Evolutionary conservation across 2,329 filamentous ascomycete species (phyloP).

Genomic region (Aspergillus felis): DNA sequence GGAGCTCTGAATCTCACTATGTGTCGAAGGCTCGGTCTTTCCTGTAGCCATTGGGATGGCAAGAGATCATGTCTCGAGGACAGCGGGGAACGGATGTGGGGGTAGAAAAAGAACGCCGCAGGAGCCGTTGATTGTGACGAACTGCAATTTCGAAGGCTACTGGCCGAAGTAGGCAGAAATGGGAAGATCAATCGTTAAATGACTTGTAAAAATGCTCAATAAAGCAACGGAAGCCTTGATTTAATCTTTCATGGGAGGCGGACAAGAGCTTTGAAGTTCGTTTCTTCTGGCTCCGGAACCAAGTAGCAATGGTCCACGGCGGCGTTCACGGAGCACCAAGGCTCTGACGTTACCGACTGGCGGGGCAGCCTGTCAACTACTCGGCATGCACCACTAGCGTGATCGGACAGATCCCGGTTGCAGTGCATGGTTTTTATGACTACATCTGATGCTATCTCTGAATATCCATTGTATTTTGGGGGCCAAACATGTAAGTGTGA

Average conservation of each 20-base stretch:
- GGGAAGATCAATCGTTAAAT: not conserved
- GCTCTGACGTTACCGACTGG: conserved; percentile 4
- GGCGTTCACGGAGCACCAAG: not conserved
- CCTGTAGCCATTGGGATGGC: conserved; percentile 38
- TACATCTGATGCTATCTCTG: not conserved
- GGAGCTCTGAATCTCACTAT: conserved; percentile 25
- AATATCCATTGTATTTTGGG: not conserved
- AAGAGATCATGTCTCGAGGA: conserved; percentile 30
- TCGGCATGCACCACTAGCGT: not conserved
- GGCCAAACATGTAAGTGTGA: not conserved
- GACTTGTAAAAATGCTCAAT: not conserved
- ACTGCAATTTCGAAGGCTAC: not conserved
- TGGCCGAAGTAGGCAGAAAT: not conserved
- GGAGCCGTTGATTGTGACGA: conserved; percentile 8
- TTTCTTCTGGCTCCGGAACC: not conserved
- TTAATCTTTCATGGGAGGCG: not conserved
- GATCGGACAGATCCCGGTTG: not conserved
- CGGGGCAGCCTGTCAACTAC: conserved; percentile 1
- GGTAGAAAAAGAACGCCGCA: conserved; percentile 13
- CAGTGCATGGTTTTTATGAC: not conserved
- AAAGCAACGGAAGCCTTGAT: not conserved
- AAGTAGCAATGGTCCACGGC: not conserved
- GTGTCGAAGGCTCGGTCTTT: conserved; percentile 33
- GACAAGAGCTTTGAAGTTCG: not conserved
- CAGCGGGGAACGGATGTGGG: conserved; percentile 7